These are phyloP conservation scores for Candida morakotiae DNA, from an alignment of 805 yeast species.

Conservation along the genomic window DNA sequence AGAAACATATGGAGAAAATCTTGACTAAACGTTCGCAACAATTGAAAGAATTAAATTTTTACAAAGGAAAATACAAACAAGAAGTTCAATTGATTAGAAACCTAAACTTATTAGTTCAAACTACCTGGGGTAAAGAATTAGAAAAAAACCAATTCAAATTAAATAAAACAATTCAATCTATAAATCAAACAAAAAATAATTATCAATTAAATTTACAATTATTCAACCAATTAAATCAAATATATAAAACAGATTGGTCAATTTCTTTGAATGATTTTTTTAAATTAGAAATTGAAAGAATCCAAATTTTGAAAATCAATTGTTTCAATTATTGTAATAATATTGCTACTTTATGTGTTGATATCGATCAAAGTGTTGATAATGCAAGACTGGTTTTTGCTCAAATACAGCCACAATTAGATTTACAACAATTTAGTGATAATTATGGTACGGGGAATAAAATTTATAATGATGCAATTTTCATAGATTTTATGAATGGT, in stretches of 20 bases:
- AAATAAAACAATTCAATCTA: slow-evolving; percentile 42
- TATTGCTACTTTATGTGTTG: slow-evolving; percentile 71
- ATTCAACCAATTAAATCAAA: slow-evolving; percentile 53
- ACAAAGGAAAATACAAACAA: slow-evolving; percentile 48
- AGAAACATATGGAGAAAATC: slow-evolving; percentile 54
- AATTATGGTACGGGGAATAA: slow-evolving; percentile 62
- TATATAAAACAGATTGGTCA: slow-evolving; percentile 74
- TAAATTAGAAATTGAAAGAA: slow-evolving; percentile 65
- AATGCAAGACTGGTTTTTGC: slow-evolving; percentile 64
- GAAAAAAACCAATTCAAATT: slow-evolving; percentile 57
- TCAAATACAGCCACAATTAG: slow-evolving; percentile 58
- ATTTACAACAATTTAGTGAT: slow-evolving; percentile 50
- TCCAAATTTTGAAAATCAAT: slow-evolving; percentile 63
- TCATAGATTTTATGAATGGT: slow-evolving; percentile 52
- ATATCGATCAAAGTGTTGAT: slow-evolving; percentile 75
- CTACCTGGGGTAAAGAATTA: slow-evolving; percentile 72
- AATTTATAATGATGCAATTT: slow-evolving; percentile 56
- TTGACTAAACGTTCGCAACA: slow-evolving; percentile 41
- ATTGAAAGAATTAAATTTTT: slow-evolving; percentile 29
- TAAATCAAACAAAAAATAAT: slow-evolving; percentile 43
- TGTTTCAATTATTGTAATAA: slow-evolving; percentile 77
- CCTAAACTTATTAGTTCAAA: slow-evolving; percentile 55
- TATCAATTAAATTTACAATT: slow-evolving; percentile 54
- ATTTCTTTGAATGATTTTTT: slow-evolving; percentile 59
- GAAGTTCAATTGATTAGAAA: slow-evolving; percentile 60